A percentile compares a stretch with the other conserved stretches of the same genome.
These are phyloP conservation scores for Ustilago cynodontis DNA, from an alignment of 1,284 basidiomycete genomes.

Conservation along the genomic window DNA sequence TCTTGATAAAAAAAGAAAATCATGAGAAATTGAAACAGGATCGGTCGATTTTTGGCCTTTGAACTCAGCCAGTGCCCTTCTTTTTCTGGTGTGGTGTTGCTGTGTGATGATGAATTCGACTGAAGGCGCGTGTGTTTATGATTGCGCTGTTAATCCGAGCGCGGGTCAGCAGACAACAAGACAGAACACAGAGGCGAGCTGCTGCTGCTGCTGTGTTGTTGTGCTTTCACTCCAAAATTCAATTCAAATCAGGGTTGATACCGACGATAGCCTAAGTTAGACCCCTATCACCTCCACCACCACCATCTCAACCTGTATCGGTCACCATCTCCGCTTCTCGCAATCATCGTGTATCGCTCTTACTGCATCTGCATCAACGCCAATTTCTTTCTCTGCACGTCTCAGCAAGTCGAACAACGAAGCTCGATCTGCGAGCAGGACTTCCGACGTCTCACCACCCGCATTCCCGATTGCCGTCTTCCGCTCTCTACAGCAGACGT, in stretches of 20 bases:
- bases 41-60: constrained; percentile 17
- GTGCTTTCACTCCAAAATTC: constrained; percentile 1
- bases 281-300: constrained; percentile 33
- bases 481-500: no score
- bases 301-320: constrained; percentile 9
- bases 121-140: constrained; percentile 5
- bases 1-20: not conserved
- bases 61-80: constrained; percentile 12
- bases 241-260: no score
- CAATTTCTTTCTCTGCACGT: no score
- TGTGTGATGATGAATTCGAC: not conserved
- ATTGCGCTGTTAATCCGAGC: constrained; percentile 9
- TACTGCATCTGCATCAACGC: no score
- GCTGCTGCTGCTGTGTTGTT: constrained; percentile 9
- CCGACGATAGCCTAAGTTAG: not conserved
- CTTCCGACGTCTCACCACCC: no score
- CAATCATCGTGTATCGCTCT: not conserved
- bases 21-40: constrained; percentile 2
- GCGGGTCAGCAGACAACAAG: constrained; percentile 21
- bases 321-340: not conserved
- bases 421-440: no score
- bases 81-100: not conserved
- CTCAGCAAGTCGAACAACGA: no score
- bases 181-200: not conserved
- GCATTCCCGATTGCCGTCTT: no score